Evolutionary conservation across 441 rosid species (phyloP), one percentile per base, ranked within the genome.

Genomic region (Codiaeum variegatum): DNA sequence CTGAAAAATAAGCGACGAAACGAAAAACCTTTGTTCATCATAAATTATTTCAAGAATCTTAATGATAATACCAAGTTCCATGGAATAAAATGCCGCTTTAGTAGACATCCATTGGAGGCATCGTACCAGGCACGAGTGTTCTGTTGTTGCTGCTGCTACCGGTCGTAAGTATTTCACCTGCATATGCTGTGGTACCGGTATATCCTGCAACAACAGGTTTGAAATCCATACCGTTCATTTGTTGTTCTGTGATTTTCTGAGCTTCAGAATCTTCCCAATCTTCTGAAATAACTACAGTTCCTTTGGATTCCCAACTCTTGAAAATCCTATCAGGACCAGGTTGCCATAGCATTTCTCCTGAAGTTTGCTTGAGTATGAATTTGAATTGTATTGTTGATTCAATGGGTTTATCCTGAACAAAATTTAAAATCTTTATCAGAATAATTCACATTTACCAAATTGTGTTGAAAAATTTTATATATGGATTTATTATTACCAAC

Each of bases 281-380:
- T 79, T 83, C 88, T 28, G 66, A 59, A 29, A 83, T 34, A 51
- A 83, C 49, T 36, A 83, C 46, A 49, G 73, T 70, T 16, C 52
- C 75, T 16, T 60, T 56, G 60, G 72, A 79, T 70, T 83, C 84
- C 87, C 87, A 85, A 12, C 82, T 76, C 67, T 70, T 75, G 49
- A 87, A 73, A 65, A 76, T 65, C 63, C 83, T 73, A 62, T 83
- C 86, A 0, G 85, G 77, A n/a, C 87, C 87, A 7, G 84, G 86
- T 66, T 84, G 88, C 90, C 90, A 86, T 36, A 76, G 1, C n/a
- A 77, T 16, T 26, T 72, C 69, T 49, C 83, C 86, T 0, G 56
- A 15, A 29, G 29, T 36, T 49, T 47, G 72, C 70, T 61, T 74
- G 31, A 82, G 78, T 62, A 86, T 61, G 29, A 83, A 75, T 79